A percentile compares a stretch with the other conserved stretches of the same genome.
Conservation (phyloP, 179 eudicot species). For the Sideroxylon spinosum region DNA sequence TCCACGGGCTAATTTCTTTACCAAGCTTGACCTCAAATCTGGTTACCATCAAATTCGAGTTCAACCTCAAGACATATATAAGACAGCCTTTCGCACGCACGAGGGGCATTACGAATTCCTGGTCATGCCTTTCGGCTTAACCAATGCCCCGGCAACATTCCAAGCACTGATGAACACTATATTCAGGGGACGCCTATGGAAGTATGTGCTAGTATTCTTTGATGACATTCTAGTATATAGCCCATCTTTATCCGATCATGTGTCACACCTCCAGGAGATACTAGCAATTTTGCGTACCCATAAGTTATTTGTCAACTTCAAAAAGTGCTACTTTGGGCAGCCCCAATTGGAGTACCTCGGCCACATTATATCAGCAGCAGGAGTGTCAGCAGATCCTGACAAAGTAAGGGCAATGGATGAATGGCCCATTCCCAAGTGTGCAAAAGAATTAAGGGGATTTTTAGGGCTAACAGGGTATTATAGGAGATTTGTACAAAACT, state of each 20-base stretch:
- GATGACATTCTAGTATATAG: not conserved
- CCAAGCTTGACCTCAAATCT: not conserved
- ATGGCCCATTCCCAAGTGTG: too few relatives aligned
- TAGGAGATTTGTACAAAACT: too few relatives aligned
- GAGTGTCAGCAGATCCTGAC: not conserved
- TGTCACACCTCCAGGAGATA: not conserved
- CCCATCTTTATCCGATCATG: not conserved
- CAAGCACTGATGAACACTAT: not conserved
- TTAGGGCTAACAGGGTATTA: too few relatives aligned
- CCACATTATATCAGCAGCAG: not conserved
- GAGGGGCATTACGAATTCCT: too few relatives aligned
- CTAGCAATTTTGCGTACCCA: not conserved
- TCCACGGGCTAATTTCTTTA: too few relatives aligned
- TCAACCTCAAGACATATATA: not conserved
- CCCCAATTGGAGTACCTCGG: not conserved
- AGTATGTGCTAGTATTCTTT: not conserved
- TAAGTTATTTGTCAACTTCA: not conserved
- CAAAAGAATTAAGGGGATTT: too few relatives aligned
- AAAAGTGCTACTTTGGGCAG: not conserved
- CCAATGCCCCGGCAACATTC: not conserved
- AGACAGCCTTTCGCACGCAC: not conserved
- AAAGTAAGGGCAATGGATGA: too few relatives aligned
- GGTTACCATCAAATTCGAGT: not conserved
- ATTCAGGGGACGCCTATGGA: not conserved
- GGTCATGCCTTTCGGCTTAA: too few relatives aligned